These are phyloP conservation scores for Davidsoniella neocaledoniae DNA, from an alignment of 2,329 filamentous ascomycete genomes.

Conservation along the genomic window DNA sequence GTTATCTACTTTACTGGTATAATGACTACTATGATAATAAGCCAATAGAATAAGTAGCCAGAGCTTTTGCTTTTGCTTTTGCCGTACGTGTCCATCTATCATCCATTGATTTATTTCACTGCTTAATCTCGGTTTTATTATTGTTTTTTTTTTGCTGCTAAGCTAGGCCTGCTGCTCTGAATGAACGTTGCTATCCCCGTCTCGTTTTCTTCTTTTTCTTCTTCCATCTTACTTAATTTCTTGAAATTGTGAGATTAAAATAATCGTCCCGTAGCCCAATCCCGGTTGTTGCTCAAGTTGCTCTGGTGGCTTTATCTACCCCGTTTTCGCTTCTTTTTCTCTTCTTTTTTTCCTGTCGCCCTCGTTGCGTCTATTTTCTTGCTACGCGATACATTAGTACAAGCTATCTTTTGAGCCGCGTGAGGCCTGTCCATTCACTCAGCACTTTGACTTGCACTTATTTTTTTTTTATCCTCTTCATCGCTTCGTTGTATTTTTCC, in stretches of 20 bases:
- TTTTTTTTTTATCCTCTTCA: constrained; percentile 3
- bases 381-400: no score
- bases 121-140: no score
- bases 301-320: not conserved
- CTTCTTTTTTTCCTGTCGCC: not conserved
- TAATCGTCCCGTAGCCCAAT: no score
- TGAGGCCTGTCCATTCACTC: constrained; percentile 5
- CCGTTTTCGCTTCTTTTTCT: not conserved
- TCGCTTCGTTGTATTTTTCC: not conserved
- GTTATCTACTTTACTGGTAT: no score
- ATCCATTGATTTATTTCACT: no score
- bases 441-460: not conserved
- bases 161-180: no score
- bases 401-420: not conserved
- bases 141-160: no score
- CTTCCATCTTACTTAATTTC: not conserved
- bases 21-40: no score
- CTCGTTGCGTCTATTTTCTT: not conserved
- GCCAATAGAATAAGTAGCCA: no score
- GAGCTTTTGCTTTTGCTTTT: no score
- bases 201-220: not conserved
- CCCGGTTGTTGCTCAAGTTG: not conserved
- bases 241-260: not conserved
- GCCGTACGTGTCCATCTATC: no score
- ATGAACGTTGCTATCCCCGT: no score